phyloP scores from a whole-genome alignment of 1,139 yeast species.

The Sugiyamaella castrensis region DNA sequence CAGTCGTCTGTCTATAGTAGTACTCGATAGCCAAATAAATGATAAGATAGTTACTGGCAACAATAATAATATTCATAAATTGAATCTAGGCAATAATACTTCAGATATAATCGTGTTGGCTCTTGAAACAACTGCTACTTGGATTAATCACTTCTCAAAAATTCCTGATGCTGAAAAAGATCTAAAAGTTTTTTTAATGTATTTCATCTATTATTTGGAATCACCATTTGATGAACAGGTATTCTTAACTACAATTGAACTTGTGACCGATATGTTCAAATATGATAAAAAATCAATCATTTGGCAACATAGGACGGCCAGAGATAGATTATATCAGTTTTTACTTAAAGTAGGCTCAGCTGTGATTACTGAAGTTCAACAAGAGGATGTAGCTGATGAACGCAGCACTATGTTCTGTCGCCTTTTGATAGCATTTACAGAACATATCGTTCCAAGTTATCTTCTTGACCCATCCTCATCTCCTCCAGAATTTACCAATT shows the following conservation, averaged over 20 bases:
- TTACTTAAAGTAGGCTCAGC: not conserved
- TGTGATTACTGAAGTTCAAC: conserved; percentile 10
- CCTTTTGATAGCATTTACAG: conserved; percentile 17
- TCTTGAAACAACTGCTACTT: conserved; percentile 19
- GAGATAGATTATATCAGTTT: conserved; percentile 5
- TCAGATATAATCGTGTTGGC: conserved; percentile 8
- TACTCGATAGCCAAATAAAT: conserved; percentile 6
- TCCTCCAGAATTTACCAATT: conserved; percentile 10
- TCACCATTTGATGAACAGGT: not conserved
- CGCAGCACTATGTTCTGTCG: conserved; percentile 7
- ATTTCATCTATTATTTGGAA: conserved; percentile 4
- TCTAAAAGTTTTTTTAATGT: conserved; percentile 3
- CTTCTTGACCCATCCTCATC: conserved; percentile 15
- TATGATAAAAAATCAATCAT: not conserved
- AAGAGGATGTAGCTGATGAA: conserved; percentile 6
- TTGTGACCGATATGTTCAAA: conserved; percentile 2
- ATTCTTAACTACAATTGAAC: not conserved
- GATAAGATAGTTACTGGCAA: not conserved
- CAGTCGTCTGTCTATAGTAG: conserved; percentile 5
- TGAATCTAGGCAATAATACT: not conserved
- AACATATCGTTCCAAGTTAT: conserved; percentile 6
- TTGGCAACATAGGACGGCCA: not conserved
- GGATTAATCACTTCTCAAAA: conserved; percentile 24
- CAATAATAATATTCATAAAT: not conserved
- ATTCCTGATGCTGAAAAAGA: conserved; percentile 1